Base-by-base conservation (phyloP, 495 filamentous ascomycete species). In the Barbatosphaeria neglecta region DNA sequence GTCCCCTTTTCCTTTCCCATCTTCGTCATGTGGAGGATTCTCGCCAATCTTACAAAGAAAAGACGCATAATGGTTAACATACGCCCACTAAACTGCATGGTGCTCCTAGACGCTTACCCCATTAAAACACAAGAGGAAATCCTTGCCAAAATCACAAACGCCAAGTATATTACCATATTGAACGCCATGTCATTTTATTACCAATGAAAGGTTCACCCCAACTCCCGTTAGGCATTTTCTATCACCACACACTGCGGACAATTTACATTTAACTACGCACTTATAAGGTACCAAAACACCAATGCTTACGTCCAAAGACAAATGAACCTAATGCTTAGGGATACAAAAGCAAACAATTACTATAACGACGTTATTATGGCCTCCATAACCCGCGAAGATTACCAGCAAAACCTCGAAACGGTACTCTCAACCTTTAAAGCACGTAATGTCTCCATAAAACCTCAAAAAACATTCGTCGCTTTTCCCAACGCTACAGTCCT, bases 181-280 rank as follows among this genome's bases (percentile, higher is more conserved):
- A 6, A 45, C 15, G 22, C 13, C 22, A 45, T 45, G 16, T 4
- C 27, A 2, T 45, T 45, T 19, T 45, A 45, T 37, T 45, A 45
- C 13, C 20, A 45, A 45, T 45, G 22, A 20, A 1, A 35, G 1
- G 22, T 33, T 3, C 35, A 45, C 27, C 22, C 9, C 1, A 45
- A 27, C 15, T 45, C 6, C 3, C 13, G 6, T 5, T 45, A 35
- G 35, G 22, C 35, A 5, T 45, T 45, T 45, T 35, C 22, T 24
- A 45, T 45, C 35, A 45, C 7, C 17, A 45, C 15, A 5, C 19
- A 45, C 20, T 3, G 35, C 18, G 15, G 43, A 10, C 35, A 45
- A 35, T 45, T 37, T 45, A 45, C 8, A 6, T 45, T 45, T 45
- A 45, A 31, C 15, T 45, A 33, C 35, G 15, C 19, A 3, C 19